phyloP scores from a whole-genome alignment of 2,329 filamentous ascomycete genomes.

The Xylaria sp. region DNA sequence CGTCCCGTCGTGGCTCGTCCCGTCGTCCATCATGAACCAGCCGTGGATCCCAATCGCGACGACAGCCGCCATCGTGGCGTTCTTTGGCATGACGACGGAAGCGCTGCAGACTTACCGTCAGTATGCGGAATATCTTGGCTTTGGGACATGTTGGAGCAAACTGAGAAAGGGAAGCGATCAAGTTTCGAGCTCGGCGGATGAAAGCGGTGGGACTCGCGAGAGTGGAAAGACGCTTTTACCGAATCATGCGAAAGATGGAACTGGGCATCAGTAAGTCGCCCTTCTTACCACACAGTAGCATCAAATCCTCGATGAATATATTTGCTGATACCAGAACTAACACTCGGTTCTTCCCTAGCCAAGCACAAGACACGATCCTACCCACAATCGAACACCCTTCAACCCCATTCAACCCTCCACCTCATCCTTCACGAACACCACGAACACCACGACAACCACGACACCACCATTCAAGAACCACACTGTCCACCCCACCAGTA shows the following conservation, averaged over 20 bases:
- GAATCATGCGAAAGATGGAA: not conserved
- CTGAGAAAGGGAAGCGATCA: conserved; percentile 1
- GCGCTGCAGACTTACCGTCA: conserved; percentile 62
- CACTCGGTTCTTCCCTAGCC: not conserved
- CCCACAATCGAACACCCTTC: conserved; percentile 25
- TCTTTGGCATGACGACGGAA: conserved; percentile 67
- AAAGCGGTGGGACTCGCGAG: conserved; percentile 14
- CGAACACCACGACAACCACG: not conserved
- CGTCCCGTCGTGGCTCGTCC: conserved; percentile 55
- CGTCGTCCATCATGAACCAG: conserved; percentile 57
- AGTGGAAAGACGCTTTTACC: conserved; percentile 20
- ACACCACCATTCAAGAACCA: not conserved
- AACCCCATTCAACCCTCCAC: not conserved
- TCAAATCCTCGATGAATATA: not conserved
- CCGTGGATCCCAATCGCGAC: conserved; percentile 62
- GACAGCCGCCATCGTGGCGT: conserved; percentile 60
- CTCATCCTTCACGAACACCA: no score
- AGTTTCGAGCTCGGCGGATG: not conserved
- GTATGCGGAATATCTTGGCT: conserved; percentile 35
- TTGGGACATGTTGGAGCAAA: conserved; percentile 29
- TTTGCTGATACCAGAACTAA: conserved; percentile 11
- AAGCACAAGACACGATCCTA: not conserved
- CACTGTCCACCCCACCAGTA: conserved; percentile 28
- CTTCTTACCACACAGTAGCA: not conserved
- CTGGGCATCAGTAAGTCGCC: conserved; percentile 17